phyloP scores from a whole-genome alignment of 1,284 basidiomycete species.

The Sanghuangporus weigelae region DNA sequence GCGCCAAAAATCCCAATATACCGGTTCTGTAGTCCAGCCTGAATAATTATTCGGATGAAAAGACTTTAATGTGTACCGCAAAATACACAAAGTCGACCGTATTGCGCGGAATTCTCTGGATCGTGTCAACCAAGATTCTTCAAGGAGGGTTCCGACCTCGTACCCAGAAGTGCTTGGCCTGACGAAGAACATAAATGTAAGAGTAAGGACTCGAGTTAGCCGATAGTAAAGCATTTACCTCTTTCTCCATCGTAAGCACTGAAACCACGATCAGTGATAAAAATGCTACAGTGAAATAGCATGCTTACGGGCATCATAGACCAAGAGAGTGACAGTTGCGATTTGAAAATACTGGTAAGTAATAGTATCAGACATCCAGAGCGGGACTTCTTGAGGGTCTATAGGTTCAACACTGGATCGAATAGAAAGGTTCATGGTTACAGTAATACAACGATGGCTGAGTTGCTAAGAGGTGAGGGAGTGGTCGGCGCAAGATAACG shows the following conservation, averaged over 20 bases:
- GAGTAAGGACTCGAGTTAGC: neutral
- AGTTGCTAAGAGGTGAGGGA: too few species aligned
- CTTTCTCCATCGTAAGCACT: neutral
- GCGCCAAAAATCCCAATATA: slow-evolving; percentile 2
- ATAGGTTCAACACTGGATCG: neutral
- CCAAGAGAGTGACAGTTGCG: neutral
- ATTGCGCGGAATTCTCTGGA: neutral
- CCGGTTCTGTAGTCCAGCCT: neutral
- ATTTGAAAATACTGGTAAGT: neutral
- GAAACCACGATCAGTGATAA: neutral
- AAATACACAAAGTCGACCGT: neutral
- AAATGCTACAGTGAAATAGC: neutral
- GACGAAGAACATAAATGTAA: too few species aligned
- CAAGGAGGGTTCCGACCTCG: neutral
- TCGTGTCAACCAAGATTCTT: too few species aligned
- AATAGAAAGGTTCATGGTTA: neutral
- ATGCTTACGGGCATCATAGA: neutral
- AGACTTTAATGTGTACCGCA: neutral
- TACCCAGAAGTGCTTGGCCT: slow-evolving; percentile 10
- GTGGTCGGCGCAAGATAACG: too few species aligned
- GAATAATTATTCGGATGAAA: neutral
- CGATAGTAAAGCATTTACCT: neutral
- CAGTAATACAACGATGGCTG: too few species aligned
- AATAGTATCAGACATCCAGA: neutral
- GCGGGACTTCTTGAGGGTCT: neutral